phyloP scores from a whole-genome alignment of 345 rosid species.

The Camelina laxa region DNA sequence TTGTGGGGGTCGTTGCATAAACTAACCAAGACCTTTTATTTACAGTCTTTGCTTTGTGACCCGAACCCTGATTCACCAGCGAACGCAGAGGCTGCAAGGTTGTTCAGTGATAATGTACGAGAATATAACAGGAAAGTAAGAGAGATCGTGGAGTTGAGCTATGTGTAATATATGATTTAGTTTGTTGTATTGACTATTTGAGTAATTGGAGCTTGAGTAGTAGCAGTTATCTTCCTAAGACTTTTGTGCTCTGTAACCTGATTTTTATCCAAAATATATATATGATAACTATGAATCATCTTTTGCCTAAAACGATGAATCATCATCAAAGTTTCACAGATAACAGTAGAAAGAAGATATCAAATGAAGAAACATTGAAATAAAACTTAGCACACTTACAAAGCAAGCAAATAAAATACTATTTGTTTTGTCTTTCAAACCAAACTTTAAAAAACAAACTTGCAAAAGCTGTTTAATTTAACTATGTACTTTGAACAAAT shows the following conservation, averaged over 20 bases:
- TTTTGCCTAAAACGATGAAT: too few relatives aligned
- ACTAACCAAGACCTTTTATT: conserved; percentile 14
- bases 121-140: conserved; percentile 69
- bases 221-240: background rate
- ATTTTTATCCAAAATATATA: background rate
- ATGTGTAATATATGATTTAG: conserved; percentile 25
- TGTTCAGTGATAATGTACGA: conserved; percentile 65
- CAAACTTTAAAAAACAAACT: conserved; percentile 16
- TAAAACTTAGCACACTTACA: conserved; percentile 27
- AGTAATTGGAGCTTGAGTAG: conserved; percentile 13
- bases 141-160: conserved; percentile 70
- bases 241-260: background rate
- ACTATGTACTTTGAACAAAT: conserved; percentile 41
- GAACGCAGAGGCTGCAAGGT: conserved; percentile 72
- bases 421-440: conserved; percentile 43
- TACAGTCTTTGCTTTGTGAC: conserved; percentile 72
- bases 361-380: conserved; percentile 1
- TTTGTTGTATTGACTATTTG: conserved; percentile 11
- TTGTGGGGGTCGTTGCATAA: conserved; percentile 10
- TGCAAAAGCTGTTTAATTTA: conserved; percentile 7
- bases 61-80: conserved; percentile 79
- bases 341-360: background rate
- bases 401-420: conserved; percentile 14
- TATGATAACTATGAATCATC: background rate
- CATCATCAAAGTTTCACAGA: background rate